Percentiles rank a stretch among this genome's conserved stretches.
Evolutionary conservation across 2,329 filamentous ascomycete genomes (phyloP).

Genomic region (Apiospora malaysiana): DNA sequence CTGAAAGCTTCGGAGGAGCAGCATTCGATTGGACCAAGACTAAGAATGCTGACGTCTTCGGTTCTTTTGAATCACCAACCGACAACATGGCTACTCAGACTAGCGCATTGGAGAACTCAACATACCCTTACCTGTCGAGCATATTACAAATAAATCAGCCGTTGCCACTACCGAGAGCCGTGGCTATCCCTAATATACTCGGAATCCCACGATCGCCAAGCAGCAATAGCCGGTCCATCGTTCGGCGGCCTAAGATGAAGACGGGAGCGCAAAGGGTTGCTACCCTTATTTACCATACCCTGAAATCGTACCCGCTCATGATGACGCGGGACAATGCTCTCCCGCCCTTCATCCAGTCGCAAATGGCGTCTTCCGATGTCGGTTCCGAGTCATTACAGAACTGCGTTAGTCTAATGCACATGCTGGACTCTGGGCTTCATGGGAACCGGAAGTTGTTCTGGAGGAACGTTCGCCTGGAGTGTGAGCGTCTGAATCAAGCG

Average conservation of each 20-base stretch:
- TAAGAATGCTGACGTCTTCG: background rate
- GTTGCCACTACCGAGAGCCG: conserved; percentile 24
- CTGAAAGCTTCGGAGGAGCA: background rate
- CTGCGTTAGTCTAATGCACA: conserved; percentile 48
- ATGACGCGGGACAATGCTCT: conserved; percentile 44
- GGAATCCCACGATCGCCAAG: conserved; percentile 36
- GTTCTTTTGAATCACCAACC: background rate
- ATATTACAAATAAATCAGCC: background rate
- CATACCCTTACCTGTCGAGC: background rate
- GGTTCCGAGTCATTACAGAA: conserved; percentile 44
- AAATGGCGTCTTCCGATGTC: conserved; percentile 32
- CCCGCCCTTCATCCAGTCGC: conserved; percentile 50
- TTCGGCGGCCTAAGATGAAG: conserved; percentile 33
- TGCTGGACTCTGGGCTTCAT: conserved; percentile 41
- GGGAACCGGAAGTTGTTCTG: conserved; percentile 49
- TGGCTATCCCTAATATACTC: background rate
- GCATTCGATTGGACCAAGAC: background rate
- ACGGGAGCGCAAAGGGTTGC: conserved; percentile 40
- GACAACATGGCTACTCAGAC: too few species aligned
- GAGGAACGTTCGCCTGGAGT: conserved; percentile 50
- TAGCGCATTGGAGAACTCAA: background rate
- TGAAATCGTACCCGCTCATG: conserved; percentile 50
- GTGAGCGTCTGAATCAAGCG: conserved; percentile 44
- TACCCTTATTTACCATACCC: conserved; percentile 45
- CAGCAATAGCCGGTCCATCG: conserved; percentile 34